Conservation (phyloP, 2,329 filamentous ascomycete species). For the Aureobasidium sp. region DNA sequence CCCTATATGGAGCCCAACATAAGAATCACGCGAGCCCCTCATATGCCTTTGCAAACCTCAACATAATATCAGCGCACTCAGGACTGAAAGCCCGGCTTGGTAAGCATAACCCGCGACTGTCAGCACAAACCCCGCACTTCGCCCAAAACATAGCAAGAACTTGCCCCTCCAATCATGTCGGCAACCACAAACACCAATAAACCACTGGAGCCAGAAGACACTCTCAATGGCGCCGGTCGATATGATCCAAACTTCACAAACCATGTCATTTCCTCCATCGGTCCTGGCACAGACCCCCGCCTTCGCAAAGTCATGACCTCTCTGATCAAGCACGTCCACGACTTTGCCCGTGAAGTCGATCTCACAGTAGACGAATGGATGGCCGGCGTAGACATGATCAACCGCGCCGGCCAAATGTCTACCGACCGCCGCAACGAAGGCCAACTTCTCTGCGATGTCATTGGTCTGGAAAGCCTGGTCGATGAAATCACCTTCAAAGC, state of each 20-base stretch:
- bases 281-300: slow-evolving; percentile 25
- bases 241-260: slow-evolving; percentile 27
- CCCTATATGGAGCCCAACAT: not conserved
- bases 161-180: not conserved
- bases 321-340: slow-evolving; percentile 48
- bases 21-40: not conserved
- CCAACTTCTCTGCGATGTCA: slow-evolving; percentile 49
- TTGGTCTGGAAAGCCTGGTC: slow-evolving; percentile 54
- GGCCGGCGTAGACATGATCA: slow-evolving; percentile 48
- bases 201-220: slow-evolving; percentile 4
- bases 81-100: not conserved
- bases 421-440: slow-evolving; percentile 54
- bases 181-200: not conserved
- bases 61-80: too few species aligned
- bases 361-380: slow-evolving; percentile 53
- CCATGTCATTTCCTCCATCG: slow-evolving; percentile 28
- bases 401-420: slow-evolving; percentile 55
- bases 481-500: slow-evolving; percentile 72
- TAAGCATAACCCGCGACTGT: not conserved
- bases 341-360: slow-evolving; percentile 50
- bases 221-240: slow-evolving; percentile 3
- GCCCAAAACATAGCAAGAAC: not conserved
- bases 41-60: not conserved
- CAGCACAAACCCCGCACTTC: not conserved
- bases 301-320: slow-evolving; percentile 35